Base-by-base conservation (phyloP, 306 rosid genomes). In the Parietaria judaica region DNA sequence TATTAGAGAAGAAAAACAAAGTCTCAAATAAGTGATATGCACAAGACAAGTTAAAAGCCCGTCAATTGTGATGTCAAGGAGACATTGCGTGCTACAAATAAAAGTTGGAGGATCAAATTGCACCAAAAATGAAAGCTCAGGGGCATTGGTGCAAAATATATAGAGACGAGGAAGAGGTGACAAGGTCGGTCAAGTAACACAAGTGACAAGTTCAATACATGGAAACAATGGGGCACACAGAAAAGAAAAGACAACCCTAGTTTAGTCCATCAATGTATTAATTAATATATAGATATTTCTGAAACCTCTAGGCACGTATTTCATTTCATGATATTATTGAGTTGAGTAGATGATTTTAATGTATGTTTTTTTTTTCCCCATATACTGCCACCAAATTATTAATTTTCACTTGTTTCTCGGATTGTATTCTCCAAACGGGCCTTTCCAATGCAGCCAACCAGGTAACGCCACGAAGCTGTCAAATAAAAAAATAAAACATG, bases 291-390 rank as follows among this genome's bases (percentile, higher is more conserved):
- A 50, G 31, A 49, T 11, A 68, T 54, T 31, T 69, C 49, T 15
- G 23, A 55, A 61, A 62, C 56, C 55, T 50, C 56, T 9, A 51
- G 38, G 59, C 72, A 67, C 65, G 65, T 67, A 48, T 36, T 23
- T 23, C 31, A 23, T 23, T 23, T 23, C 31, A n/a, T 52, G 59
- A 64, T 52, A 37, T 51, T 14, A 15, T 31, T 11, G 31, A n/a
- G 37, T 23, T 23, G 1, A 23, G 31, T 23, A 23, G 31, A 23
- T 23, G 31, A 23, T 50, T 12, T 50, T 12, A 3, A 50, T 51
- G 7, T 31, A 7, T 8, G 11, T 34, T 23, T 31, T 16, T 58
- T 37, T 9, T 6, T n/a, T n/a, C n/a, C 43, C 6, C 16, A 11
- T 11, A 51, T 36, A 9, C 11, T n/a, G 11, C 60, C 57, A 52